phyloP scores from a whole-genome alignment of 345 rosid species.

The Geranium brycei region DNA sequence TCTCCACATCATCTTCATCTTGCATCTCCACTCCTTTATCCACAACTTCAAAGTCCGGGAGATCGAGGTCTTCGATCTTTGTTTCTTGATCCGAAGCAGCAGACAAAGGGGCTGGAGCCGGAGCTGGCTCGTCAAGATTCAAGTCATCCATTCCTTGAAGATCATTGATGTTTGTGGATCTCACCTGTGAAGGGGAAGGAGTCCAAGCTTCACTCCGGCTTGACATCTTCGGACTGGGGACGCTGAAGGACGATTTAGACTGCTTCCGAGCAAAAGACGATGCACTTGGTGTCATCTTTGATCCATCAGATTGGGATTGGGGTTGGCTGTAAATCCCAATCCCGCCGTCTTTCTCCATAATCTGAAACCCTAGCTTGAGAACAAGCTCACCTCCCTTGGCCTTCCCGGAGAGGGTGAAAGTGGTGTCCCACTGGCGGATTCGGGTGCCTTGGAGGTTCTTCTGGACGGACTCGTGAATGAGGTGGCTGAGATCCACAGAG shows the following conservation, averaged over 20 bases:
- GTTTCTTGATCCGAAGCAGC: constrained; percentile 17
- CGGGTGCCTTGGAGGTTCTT: constrained; percentile 62
- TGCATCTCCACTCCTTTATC: constrained; percentile 85
- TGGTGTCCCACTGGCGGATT: constrained; percentile 82
- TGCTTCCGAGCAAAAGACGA: constrained; percentile 60
- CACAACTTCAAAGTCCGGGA: constrained; percentile 73
- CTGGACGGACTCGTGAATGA: constrained; percentile 72
- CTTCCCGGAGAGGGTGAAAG: constrained; percentile 62
- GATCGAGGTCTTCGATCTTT: constrained; percentile 46
- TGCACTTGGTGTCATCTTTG: constrained; percentile 18
- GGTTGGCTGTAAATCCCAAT: constrained; percentile 61
- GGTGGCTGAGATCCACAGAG: constrained; percentile 48
- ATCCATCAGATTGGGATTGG: constrained; percentile 13
- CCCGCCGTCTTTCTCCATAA: constrained; percentile 93
- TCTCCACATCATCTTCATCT: constrained; percentile 27
- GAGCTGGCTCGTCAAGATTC: constrained; percentile 30
- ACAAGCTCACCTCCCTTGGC: constrained; percentile 86
- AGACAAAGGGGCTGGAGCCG: constrained; percentile 25
- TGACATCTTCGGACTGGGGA: constrained; percentile 69
- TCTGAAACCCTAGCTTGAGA: constrained; percentile 74
- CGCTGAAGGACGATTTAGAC: constrained; percentile 75
- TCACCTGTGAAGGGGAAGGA: constrained; percentile 24
- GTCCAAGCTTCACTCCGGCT: constrained; percentile 60
- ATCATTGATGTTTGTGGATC: constrained; percentile 18
- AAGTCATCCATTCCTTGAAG: constrained; percentile 72